Evolutionary conservation across 176 grass and related monocot genomes (phyloP).

Genomic region (Hordeum marinum): DNA sequence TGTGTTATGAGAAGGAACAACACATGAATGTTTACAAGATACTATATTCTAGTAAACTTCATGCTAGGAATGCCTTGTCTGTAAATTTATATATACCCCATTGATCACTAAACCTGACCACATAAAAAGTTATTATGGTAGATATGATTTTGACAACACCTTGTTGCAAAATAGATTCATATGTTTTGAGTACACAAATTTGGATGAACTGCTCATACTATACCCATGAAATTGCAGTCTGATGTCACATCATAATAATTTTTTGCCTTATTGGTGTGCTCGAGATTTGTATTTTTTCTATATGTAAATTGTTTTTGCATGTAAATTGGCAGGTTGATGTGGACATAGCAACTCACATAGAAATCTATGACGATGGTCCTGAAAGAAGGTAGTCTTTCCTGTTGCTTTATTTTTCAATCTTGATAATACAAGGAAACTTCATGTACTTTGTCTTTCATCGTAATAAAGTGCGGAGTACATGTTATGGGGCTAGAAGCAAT

Average conservation of each 20-base stretch:
- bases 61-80: not conserved
- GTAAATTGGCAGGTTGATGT: slow-evolving; percentile 68
- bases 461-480: not conserved
- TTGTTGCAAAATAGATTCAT: slow-evolving; percentile 14
- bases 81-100: not conserved
- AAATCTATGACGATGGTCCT: slow-evolving; percentile 81
- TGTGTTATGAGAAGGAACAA: not conserved
- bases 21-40: not conserved
- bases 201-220: not conserved
- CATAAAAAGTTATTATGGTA: not conserved
- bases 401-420: slow-evolving; percentile 5
- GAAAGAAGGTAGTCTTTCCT: slow-evolving; percentile 63
- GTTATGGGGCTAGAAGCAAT: slow-evolving; percentile 1
- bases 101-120: not conserved
- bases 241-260: not conserved
- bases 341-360: slow-evolving; percentile 95
- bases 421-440: not conserved
- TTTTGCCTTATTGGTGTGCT: not conserved
- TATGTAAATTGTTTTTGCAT: slow-evolving; percentile 23
- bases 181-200: not conserved
- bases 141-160: not conserved
- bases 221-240: not conserved
- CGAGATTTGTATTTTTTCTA: not conserved
- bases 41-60: not conserved
- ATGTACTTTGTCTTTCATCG: not conserved